Evolutionary conservation across 768 basidiomycete species (phyloP).

Genomic region (Phylloporus arenicola): DNA sequence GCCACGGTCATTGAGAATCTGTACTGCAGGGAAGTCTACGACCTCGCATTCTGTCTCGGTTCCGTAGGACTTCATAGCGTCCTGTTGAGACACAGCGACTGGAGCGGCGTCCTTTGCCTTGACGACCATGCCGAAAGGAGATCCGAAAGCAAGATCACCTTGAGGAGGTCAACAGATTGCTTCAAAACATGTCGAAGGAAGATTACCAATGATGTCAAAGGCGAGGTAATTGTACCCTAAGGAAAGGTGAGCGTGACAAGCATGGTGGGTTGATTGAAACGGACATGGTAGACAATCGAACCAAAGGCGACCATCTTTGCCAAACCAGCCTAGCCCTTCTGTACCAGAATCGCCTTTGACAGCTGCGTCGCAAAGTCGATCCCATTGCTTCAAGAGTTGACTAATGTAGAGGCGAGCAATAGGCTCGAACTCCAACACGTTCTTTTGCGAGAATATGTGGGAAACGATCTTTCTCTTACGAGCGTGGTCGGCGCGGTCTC

Average conservation of each 20-base stretch:
- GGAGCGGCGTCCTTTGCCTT: conserved; percentile 68
- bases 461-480: conserved; percentile 91
- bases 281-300: conserved; percentile 68
- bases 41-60: conserved; percentile 42
- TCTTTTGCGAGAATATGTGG: conserved; percentile 81
- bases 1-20: conserved; percentile 84
- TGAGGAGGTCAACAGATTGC: background rate
- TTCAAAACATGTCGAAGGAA: background rate
- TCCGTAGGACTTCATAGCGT: conserved; percentile 54
- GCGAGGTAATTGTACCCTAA: conserved; percentile 58
- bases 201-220: conserved; percentile 67
- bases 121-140: conserved; percentile 83
- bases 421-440: conserved; percentile 80
- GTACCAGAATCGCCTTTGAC: conserved; percentile 49
- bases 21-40: conserved; percentile 67
- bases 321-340: conserved; percentile 63
- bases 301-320: conserved; percentile 61
- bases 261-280: conserved; percentile 17
- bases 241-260: conserved; percentile 6
- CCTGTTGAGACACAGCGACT: conserved; percentile 53
- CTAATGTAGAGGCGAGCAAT: conserved; percentile 59
- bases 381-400: conserved; percentile 68
- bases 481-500: conserved; percentile 71
- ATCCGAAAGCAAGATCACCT: conserved; percentile 77
- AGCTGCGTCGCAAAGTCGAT: conserved; percentile 54